Conservation (phyloP, 306 rosid species). For the Herpetospermum pedunculosum region DNA sequence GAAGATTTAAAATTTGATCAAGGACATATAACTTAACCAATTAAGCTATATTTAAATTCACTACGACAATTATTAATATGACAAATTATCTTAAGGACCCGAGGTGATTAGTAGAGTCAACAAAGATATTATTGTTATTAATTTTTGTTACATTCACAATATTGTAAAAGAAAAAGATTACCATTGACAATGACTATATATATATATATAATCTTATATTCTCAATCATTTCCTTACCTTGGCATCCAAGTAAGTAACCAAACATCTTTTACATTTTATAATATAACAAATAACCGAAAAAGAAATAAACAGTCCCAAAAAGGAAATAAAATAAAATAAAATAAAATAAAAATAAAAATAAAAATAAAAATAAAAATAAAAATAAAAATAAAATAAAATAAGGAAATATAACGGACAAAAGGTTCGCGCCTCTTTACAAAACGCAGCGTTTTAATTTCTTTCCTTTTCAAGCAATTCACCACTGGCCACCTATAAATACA, state of each 20-base stretch:
- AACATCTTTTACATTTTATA: background rate
- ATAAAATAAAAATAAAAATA: background rate
- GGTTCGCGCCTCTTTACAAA: constrained; percentile 3
- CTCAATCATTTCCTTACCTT: background rate
- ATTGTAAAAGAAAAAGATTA: too few relatives aligned
- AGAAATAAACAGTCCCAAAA: background rate
- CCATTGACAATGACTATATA: background rate
- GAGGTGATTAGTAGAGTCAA: too few relatives aligned
- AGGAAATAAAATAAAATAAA: background rate
- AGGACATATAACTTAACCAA: too few relatives aligned
- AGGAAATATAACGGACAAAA: background rate
- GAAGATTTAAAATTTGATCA: too few relatives aligned
- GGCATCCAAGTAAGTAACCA: background rate
- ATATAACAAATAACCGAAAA: background rate
- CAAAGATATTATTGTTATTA: too few relatives aligned
- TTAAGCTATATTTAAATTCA: too few relatives aligned
- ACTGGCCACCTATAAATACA: background rate
- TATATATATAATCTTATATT: too few relatives aligned
- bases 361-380: too few relatives aligned
- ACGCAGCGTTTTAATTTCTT: background rate
- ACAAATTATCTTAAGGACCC: too few relatives aligned
- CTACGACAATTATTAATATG: too few relatives aligned
- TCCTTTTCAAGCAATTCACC: background rate
- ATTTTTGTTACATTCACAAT: too few relatives aligned
- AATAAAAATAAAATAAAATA: too few relatives aligned